phyloP scores from a whole-genome alignment of 306 rosid genomes.

The Mimosa pudica region DNA sequence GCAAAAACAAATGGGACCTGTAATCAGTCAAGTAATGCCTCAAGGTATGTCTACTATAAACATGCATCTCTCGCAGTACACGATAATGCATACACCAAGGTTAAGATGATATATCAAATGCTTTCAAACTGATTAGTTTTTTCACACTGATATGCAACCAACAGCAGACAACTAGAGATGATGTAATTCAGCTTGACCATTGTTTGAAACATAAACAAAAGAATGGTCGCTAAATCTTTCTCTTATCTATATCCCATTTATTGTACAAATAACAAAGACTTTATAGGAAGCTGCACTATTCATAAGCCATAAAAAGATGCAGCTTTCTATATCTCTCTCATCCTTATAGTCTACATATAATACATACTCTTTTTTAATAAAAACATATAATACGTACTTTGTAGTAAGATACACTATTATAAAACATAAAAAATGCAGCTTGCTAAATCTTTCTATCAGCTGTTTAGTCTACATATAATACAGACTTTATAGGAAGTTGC shows the following conservation, averaged over 20 bases:
- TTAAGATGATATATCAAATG: neutral
- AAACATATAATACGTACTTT: too few species aligned
- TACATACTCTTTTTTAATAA: too few species aligned
- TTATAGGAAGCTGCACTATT: neutral
- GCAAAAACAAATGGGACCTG: neutral
- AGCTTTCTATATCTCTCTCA: too few species aligned
- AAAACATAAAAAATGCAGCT: too few species aligned
- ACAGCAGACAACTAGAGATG: conserved; percentile 26
- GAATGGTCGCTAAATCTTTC: conserved; percentile 19
- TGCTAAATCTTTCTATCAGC: conserved; percentile 9
- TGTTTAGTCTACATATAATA: neutral
- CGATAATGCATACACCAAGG: neutral
- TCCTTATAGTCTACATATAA: too few species aligned
- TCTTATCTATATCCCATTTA: neutral
- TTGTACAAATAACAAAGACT: neutral
- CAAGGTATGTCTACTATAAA: neutral
- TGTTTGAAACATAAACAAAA: conserved; percentile 20
- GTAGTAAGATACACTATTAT: too few species aligned
- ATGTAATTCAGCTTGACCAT: conserved; percentile 17
- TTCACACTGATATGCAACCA: conserved; percentile 11
- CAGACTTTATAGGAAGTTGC: neutral
- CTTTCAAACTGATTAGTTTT: neutral
- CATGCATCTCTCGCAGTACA: neutral
- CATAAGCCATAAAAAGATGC: neutral
- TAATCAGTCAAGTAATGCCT: neutral